Percentiles rank a stretch among this genome's conserved stretches.
Conservation (phyloP, 1,139 yeast genomes). For the Yamadazyma friedrichii region DNA sequence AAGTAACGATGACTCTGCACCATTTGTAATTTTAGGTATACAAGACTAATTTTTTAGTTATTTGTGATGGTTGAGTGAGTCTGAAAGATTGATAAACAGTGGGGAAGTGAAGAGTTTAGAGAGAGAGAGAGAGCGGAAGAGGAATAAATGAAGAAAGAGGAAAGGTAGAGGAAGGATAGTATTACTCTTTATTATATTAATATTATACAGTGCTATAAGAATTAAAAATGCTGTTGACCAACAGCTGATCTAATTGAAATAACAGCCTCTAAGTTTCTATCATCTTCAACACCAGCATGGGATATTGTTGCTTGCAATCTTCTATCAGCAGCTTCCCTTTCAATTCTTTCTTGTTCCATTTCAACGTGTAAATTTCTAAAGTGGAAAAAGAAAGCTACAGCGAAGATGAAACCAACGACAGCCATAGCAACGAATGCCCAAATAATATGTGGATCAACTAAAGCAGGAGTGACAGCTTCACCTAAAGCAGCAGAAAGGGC, state of each 20-base stretch:
- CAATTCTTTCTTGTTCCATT: slow-evolving; percentile 45
- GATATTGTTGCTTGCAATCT: slow-evolving; percentile 7
- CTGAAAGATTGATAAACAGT: too few relatives aligned
- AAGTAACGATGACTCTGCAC: too few relatives aligned
- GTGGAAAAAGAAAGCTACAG: slow-evolving; percentile 41
- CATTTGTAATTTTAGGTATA: too few relatives aligned
- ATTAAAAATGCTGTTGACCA: slow-evolving; percentile 12
- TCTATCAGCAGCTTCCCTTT: slow-evolving; percentile 24
- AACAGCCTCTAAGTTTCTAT: slow-evolving; percentile 15
- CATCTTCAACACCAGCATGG: slow-evolving; percentile 16
- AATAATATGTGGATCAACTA: slow-evolving; percentile 17
- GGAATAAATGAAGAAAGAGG: too few relatives aligned
- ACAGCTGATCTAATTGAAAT: slow-evolving; percentile 18
- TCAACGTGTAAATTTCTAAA: slow-evolving; percentile 53
- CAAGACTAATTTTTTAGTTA: too few relatives aligned
- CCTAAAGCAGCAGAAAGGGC: slow-evolving; percentile 61
- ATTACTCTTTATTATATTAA: background rate
- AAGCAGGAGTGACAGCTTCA: slow-evolving; percentile 54
- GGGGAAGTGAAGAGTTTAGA: too few relatives aligned
- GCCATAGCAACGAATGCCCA: slow-evolving; percentile 20
- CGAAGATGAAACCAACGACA: slow-evolving; percentile 27
- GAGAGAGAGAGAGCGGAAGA: too few relatives aligned
- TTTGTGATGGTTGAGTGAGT: too few relatives aligned
- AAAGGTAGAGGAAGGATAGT: too few relatives aligned
- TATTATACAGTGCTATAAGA: background rate